Percentiles rank a stretch among this genome's conserved stretches.
Evolutionary conservation across 2,329 filamentous ascomycete species (phyloP).

Genomic region (Rhytidhysteron rufulum): DNA sequence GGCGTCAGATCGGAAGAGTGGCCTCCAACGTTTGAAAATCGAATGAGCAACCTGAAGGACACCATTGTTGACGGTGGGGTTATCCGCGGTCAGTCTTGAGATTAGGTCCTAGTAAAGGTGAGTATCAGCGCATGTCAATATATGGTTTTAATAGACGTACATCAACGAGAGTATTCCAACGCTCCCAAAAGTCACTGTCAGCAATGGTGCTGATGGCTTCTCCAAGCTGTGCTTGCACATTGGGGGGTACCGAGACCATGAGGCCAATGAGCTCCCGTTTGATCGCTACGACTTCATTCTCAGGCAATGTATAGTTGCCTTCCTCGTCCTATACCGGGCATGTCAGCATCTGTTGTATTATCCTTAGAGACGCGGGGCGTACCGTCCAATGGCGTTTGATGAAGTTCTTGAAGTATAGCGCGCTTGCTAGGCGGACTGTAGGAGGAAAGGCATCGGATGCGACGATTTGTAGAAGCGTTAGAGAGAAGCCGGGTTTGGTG

Average conservation of each 20-base stretch:
- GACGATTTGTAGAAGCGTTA: conserved; percentile 83
- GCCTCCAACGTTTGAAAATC: conserved; percentile 94
- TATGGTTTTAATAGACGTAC: conserved; percentile 43
- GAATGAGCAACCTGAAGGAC: conserved; percentile 97
- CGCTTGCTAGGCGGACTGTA: conserved; percentile 80
- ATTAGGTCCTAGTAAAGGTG: conserved; percentile 66
- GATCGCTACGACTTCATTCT: conserved; percentile 81
- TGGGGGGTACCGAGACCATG: conserved; percentile 87
- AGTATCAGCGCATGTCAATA: background rate
- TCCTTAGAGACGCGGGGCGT: conserved; percentile 29
- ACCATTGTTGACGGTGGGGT: conserved; percentile 83
- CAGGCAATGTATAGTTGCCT: conserved; percentile 83
- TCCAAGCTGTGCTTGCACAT: conserved; percentile 88
- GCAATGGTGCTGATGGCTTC: conserved; percentile 97
- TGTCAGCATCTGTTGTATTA: background rate
- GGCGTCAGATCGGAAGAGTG: conserved; percentile 86
- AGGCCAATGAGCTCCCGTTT: conserved; percentile 93
- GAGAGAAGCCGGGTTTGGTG: conserved; percentile 79
- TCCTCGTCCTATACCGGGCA: conserved; percentile 67
- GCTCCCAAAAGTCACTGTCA: conserved; percentile 93
- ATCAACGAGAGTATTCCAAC: conserved; percentile 93
- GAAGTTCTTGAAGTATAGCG: conserved; percentile 98
- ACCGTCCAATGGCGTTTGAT: conserved; percentile 89
- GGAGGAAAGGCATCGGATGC: conserved; percentile 67
- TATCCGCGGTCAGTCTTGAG: conserved; percentile 74